Percentiles rank a stretch among this genome's conserved stretches.
phyloP scores from a whole-genome alignment of 371 early-diverging fungal genomes.

The Mucor plumbeus region DNA sequence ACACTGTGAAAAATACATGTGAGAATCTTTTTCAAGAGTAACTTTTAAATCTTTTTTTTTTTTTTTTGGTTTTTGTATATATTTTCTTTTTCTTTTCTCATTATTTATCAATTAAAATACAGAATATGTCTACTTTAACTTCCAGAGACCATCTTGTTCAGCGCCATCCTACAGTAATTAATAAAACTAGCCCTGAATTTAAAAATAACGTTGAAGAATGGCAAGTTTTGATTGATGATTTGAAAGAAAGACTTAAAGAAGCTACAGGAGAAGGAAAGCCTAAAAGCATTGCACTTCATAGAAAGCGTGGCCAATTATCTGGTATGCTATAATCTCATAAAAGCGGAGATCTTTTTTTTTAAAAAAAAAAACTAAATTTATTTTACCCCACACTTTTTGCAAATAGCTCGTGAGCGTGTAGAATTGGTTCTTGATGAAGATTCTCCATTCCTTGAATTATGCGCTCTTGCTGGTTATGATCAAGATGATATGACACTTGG shows the following conservation, averaged over 20 bases:
- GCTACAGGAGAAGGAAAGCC: conserved; percentile 66
- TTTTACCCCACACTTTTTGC: not conserved
- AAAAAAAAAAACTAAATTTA: not conserved
- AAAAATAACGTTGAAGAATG: conserved; percentile 66
- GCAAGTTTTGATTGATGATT: conserved; percentile 55
- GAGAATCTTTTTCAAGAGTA: not conserved
- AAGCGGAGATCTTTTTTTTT: not conserved
- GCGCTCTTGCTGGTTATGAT: conserved; percentile 71
- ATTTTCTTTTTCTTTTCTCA: conserved; percentile 8
- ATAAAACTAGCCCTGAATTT: conserved; percentile 54
- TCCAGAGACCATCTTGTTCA: conserved; percentile 45
- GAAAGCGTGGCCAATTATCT: conserved; percentile 68
- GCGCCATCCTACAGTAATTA: conserved; percentile 40
- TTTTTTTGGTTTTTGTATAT: too few species aligned
- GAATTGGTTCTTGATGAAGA: conserved; percentile 75
- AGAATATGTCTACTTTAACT: conserved; percentile 43
- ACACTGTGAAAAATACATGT: conserved; percentile 10
- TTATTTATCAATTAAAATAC: not conserved
- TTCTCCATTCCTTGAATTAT: conserved; percentile 77
- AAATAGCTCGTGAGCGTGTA: conserved; percentile 67
- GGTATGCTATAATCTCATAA: conserved; percentile 32
- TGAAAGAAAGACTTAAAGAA: conserved; percentile 61
- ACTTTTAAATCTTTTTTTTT: conserved; percentile 8
- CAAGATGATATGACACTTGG: conserved; percentile 76
- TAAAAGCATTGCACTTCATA: conserved; percentile 62